Conservation (phyloP, 1,284 basidiomycete species). For the Mycosarcoma maydis region DNA sequence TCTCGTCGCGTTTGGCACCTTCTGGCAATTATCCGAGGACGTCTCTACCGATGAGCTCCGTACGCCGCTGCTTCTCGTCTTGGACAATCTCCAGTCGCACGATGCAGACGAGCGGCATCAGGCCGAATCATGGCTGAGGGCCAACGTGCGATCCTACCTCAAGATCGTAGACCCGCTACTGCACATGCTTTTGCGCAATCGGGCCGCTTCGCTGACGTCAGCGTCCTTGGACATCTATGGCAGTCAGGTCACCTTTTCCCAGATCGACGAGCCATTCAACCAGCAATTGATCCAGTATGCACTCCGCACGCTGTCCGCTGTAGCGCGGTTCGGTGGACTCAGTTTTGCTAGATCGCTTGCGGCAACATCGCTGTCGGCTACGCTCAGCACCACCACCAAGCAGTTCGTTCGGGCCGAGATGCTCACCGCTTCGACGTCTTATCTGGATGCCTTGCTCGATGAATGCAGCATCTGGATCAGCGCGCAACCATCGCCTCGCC, state of each 20-base stretch:
- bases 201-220: background rate
- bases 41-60: conserved; percentile 36
- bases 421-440: conserved; percentile 7
- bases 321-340: conserved; percentile 87
- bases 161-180: conserved; percentile 55
- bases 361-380: conserved; percentile 17
- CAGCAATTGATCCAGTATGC: conserved; percentile 75
- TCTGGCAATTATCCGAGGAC: conserved; percentile 88
- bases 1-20: conserved; percentile 86
- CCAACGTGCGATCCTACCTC: conserved; percentile 50
- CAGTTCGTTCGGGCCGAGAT: conserved; percentile 13
- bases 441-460: conserved; percentile 41
- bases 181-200: conserved; percentile 29
- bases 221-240: conserved; percentile 5
- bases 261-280: conserved; percentile 80
- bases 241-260: conserved; percentile 20
- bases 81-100: conserved; percentile 76
- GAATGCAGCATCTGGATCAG: conserved; percentile 35
- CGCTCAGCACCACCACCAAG: conserved; percentile 25
- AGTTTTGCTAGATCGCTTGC: conserved; percentile 72
- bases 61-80: conserved; percentile 82
- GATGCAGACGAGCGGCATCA: conserved; percentile 42
- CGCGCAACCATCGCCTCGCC: conserved; percentile 16
- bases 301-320: conserved; percentile 78
- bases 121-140: conserved; percentile 55